phyloP scores from a whole-genome alignment of 306 rosid species.

The Corylus avellana region DNA sequence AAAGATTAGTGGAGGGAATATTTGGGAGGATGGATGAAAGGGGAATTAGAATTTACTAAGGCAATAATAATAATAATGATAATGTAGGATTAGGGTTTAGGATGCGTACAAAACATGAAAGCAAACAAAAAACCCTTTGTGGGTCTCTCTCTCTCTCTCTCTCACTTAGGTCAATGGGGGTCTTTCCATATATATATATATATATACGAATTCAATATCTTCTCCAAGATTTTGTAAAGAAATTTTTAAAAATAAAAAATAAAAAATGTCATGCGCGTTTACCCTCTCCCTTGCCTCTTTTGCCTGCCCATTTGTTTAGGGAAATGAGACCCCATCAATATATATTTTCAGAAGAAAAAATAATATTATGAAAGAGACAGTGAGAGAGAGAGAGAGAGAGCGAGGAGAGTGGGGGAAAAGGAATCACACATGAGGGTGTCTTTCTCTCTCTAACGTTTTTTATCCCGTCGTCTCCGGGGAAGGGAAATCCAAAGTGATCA shows the following conservation, averaged over 20 bases:
- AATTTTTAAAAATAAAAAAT: not conserved
- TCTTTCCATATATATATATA: not conserved
- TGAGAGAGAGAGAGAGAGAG: conserved; percentile 24
- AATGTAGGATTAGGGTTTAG: no score
- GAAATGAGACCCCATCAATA: conserved; percentile 22
- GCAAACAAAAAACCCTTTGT: conserved; percentile 50
- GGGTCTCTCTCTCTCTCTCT: conserved; percentile 33
- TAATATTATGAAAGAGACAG: conserved; percentile 8
- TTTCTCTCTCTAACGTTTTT: conserved; percentile 58
- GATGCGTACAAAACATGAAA: conserved; percentile 42
- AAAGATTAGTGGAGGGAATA: conserved; percentile 46
- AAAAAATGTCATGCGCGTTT: conserved; percentile 7
- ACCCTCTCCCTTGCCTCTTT: conserved; percentile 16
- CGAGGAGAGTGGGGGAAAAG: conserved; percentile 67
- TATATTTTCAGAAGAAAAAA: conserved; percentile 2
- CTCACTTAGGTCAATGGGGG: conserved; percentile 37
- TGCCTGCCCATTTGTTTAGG: conserved; percentile 41
- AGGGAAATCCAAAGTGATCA: conserved; percentile 48
- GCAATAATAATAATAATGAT: no score
- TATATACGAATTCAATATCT: conserved; percentile 19
- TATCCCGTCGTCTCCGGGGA: conserved; percentile 66
- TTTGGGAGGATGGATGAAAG: conserved; percentile 31
- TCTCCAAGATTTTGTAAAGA: not conserved
- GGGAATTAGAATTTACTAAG: conserved; percentile 35
- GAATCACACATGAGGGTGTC: conserved; percentile 60